These are phyloP conservation scores for Ganoderma boninense DNA, from an alignment of 1,284 basidiomycete species.

Conservation along the genomic window DNA sequence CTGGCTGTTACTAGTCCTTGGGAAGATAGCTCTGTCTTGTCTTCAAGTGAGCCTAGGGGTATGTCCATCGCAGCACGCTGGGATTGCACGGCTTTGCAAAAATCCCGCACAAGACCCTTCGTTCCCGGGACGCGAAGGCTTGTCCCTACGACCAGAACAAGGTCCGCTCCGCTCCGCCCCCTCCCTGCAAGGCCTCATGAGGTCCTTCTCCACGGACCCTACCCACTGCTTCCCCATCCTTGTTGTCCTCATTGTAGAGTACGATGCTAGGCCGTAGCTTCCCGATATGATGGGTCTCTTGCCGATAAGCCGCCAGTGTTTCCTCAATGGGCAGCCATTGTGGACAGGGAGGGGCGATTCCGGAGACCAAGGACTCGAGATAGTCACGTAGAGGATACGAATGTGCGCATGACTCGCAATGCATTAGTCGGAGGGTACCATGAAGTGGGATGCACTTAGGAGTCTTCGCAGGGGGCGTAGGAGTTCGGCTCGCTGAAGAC, in stretches of 20 bases:
- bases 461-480: conserved; percentile 51
- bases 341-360: conserved; percentile 81
- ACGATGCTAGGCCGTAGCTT: conserved; percentile 89
- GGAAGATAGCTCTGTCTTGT: conserved; percentile 34
- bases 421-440: conserved; percentile 82
- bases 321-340: conserved; percentile 80
- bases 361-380: conserved; percentile 61
- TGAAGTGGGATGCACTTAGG: conserved; percentile 92
- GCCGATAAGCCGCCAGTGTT: conserved; percentile 75
- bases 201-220: conserved; percentile 79
- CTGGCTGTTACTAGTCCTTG: conserved; percentile 47
- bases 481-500: conserved; percentile 44
- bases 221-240: conserved; percentile 90
- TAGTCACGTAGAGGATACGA: conserved; percentile 72
- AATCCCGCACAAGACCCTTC: conserved; percentile 92
- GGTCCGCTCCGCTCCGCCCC: conserved; percentile 79
- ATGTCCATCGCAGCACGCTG: conserved; percentile 46
- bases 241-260: conserved; percentile 90
- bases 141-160: conserved; percentile 92
- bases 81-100: conserved; percentile 81
- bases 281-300: conserved; percentile 88
- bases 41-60: conserved; percentile 14
- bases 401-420: conserved; percentile 85
- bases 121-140: conserved; percentile 92
- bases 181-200: conserved; percentile 73